These are phyloP conservation scores for Trypanosoma vivax DNA, from an alignment of 208 protist species.

Conservation along the genomic window DNA sequence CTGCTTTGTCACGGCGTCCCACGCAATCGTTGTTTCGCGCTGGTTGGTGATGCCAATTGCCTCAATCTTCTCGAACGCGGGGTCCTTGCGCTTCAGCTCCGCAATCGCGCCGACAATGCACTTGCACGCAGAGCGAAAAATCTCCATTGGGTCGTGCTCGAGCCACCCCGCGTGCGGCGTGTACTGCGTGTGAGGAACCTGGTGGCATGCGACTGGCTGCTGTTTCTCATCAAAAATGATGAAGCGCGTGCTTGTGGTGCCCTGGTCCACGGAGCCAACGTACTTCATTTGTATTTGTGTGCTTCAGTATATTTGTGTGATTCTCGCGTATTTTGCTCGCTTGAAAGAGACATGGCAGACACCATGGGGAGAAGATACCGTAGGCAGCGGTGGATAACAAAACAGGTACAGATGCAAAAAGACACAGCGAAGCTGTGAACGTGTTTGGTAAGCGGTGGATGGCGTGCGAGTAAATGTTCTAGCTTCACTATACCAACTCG, in stretches of 20 bases:
- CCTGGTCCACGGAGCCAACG: conserved; percentile 91
- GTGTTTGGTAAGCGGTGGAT: neutral
- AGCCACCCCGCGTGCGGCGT: conserved; percentile 91
- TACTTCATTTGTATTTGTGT: conserved; percentile 41
- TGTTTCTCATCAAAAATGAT: conserved; percentile 89
- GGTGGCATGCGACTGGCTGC: conserved; percentile 51
- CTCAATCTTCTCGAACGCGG: conserved; percentile 41
- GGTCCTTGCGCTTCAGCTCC: conserved; percentile 31
- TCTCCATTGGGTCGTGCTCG: conserved; percentile 94
- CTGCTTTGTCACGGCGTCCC: conserved; percentile 92
- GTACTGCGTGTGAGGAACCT: conserved; percentile 75
- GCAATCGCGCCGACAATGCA: conserved; percentile 72
- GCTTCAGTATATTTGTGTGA: neutral
- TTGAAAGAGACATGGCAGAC: neutral
- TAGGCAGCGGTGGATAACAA: neutral
- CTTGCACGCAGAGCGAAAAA: conserved; percentile 67
- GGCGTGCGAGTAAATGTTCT: conserved; percentile 6
- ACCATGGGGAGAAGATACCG: neutral
- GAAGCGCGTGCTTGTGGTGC: conserved; percentile 92
- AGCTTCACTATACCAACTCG: conserved; percentile 39
- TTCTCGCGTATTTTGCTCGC: neutral
- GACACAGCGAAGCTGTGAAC: neutral
- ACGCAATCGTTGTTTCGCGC: conserved; percentile 97
- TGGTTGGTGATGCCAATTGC: conserved; percentile 98
- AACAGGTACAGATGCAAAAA: neutral